Base-by-base conservation (phyloP, 164 flowering plant species). In the Annona cherimola region DNA sequence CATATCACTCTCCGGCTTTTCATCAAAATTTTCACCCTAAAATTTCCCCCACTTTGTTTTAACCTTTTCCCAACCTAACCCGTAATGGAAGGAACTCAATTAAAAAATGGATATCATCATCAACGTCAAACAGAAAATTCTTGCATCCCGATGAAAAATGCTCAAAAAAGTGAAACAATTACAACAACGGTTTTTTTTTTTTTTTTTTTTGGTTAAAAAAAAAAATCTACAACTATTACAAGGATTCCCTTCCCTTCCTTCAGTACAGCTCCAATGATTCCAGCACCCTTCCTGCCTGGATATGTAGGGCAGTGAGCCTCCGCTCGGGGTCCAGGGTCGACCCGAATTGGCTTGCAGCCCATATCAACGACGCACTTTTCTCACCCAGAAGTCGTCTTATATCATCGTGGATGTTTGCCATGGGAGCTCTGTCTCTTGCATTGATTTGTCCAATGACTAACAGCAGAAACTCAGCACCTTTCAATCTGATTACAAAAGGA, bases 301-400 rank as follows among this genome's bases (percentile, higher is more conserved):
- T 92, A 57, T 88, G 90, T 20, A 95, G 81, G 74, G 96, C 97
- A 0, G 82, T 86, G 73, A 88, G 76, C 77, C 97, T 86, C 81
- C 91, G 91, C 71, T 93, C 95, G 7, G 89, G 91, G 73, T 90
- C 92, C 66, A 93, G 91, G 18, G 98, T 90, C 42, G 98, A 91
- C 40, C 98, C 97, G 69, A 91, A 93, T 73, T 95, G 98, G 81
- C 98, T 91, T 4, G 99, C 98, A 63, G 99, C 95, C 96, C 98
- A 96, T 76, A 96, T 86, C 80, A 96, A 78, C 40, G 99, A 96
- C 40, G 98, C 98, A 60, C 97, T 87, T 80, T 84, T 91, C 79
- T 93, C 99, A 41, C 99, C 99, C 43, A 93, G 79, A 76, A 90
- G 88, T 73, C 80, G 82, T 75, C 89, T 88, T 63, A 90, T 62